These are phyloP conservation scores for Fraxinus greggii DNA, from an alignment of 305 asterid genomes.

Conservation along the genomic window DNA sequence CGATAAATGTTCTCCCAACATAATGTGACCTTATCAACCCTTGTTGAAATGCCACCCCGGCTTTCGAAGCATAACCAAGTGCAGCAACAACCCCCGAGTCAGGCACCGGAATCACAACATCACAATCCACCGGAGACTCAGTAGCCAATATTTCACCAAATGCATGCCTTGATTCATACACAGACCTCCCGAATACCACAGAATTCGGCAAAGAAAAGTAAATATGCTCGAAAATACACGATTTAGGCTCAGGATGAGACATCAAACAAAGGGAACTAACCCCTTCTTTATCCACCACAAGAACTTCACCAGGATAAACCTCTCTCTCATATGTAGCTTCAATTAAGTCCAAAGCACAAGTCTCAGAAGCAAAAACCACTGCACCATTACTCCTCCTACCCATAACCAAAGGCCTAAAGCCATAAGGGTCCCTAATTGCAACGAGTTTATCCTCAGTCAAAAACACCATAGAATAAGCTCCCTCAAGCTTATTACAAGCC, in stretches of 20 bases:
- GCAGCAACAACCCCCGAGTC: neutral
- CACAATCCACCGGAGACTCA: neutral
- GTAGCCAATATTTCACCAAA: neutral
- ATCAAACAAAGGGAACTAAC: slow-evolving; percentile 7
- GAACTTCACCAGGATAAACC: slow-evolving; percentile 29
- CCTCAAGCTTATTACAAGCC: slow-evolving; percentile 27
- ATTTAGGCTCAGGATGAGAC: neutral
- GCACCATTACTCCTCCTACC: slow-evolving; percentile 32
- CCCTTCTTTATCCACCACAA: slow-evolving; percentile 13
- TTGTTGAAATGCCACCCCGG: neutral
- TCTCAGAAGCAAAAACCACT: slow-evolving; percentile 29
- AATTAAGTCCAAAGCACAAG: slow-evolving; percentile 32
- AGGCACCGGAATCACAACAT: neutral
- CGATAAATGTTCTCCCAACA: neutral
- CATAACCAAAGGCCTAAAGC: slow-evolving; percentile 36
- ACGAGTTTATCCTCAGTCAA: slow-evolving; percentile 1
- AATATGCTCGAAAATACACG: neutral
- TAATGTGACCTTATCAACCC: neutral
- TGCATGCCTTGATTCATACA: neutral
- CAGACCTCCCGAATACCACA: neutral
- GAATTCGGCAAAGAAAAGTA: neutral
- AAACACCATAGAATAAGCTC: slow-evolving; percentile 32
- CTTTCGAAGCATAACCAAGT: neutral
- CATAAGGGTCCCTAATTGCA: slow-evolving; percentile 29
- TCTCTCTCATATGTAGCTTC: slow-evolving; percentile 34